These are phyloP conservation scores for Diaporthe eres DNA, from an alignment of 2,329 filamentous ascomycete genomes.

Conservation along the genomic window DNA sequence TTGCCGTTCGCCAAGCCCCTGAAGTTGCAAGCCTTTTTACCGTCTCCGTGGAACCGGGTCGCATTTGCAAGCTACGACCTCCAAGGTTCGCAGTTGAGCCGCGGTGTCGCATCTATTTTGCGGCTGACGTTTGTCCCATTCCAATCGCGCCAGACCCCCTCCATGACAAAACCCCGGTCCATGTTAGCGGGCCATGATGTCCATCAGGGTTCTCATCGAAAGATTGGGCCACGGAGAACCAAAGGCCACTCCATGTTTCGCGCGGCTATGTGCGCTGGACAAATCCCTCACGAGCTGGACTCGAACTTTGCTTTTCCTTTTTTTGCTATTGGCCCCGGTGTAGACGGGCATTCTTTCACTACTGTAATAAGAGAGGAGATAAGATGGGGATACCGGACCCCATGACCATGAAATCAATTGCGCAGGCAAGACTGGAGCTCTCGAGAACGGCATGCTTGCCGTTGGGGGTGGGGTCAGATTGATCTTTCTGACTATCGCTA, in stretches of 20 bases:
- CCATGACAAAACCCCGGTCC: neutral
- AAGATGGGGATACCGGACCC: neutral
- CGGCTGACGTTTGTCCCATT: constrained; percentile 20
- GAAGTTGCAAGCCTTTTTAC: constrained; percentile 26
- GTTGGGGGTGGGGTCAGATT: neutral
- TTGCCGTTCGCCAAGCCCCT: neutral
- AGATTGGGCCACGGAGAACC: constrained; percentile 9
- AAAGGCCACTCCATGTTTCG: constrained; percentile 2
- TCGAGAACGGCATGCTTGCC: neutral
- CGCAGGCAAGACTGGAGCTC: neutral
- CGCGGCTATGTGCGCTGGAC: constrained; percentile 8
- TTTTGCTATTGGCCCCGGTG: neutral
- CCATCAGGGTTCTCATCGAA: constrained; percentile 30
- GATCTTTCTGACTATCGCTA: neutral
- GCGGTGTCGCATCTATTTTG: neutral
- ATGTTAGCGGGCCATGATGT: constrained; percentile 5
- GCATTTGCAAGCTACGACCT: constrained; percentile 1
- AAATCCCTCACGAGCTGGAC: constrained; percentile 13
- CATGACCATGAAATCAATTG: neutral
- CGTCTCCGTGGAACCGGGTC: constrained; percentile 21
- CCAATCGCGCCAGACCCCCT: constrained; percentile 28
- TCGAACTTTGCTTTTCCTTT: neutral
- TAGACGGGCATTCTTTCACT: neutral
- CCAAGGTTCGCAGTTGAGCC: constrained; percentile 16
- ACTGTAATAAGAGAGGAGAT: constrained; percentile 7